Evolutionary conservation across 2,329 filamentous ascomycete species (phyloP), one percentile per base, ranked within the genome.

Genomic region (Penicillium capsulatum): DNA sequence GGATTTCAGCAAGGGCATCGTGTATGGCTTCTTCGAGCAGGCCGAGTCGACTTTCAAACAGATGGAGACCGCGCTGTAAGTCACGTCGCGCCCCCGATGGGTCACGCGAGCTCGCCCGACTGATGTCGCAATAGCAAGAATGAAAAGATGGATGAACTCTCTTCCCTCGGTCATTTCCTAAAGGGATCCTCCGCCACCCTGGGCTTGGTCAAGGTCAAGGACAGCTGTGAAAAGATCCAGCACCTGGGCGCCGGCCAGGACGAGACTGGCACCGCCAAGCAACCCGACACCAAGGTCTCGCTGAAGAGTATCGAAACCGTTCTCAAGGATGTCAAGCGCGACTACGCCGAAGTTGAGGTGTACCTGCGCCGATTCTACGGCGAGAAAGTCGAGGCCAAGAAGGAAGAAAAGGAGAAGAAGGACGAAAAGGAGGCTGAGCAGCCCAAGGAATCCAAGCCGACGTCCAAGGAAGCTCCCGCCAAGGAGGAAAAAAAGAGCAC

Each of bases 161-260:
- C 88, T 22, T 76, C 79, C 37, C 81, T 95, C 20, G 92, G 92
- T 29, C 92, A 98, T 69, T 98, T 95, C 71, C 76, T 98, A 54
- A 98, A 98, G 70, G 92, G 92, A 44, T 97, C 91, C 5, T 96
- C 91, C 7, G 91, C 92, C 27, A 96, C 92, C 3, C 77, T 98
- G 38, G 92, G 92, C 31, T 78, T 97, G 39, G 83, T 79, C 57
- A 94, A 94, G 66, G 84, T 98, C 57, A 86, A 88, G 64, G 89
- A 96, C 59, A 84, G 81, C 47, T 98, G 92, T 70, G 90, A 97
- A 69, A 89, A 94, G 74, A 96, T 98, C 58, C 91, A 98, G 67
- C 84, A 94, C 60, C 94, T 83, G 63, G 91, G 91, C 52, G 84
- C 85, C 58, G 75, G 78, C 57, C 87, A 90, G 67, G 89, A 91